phyloP scores from a whole-genome alignment of 2,329 filamentous ascomycete species.

The Pseudogymnoascus sp. region DNA sequence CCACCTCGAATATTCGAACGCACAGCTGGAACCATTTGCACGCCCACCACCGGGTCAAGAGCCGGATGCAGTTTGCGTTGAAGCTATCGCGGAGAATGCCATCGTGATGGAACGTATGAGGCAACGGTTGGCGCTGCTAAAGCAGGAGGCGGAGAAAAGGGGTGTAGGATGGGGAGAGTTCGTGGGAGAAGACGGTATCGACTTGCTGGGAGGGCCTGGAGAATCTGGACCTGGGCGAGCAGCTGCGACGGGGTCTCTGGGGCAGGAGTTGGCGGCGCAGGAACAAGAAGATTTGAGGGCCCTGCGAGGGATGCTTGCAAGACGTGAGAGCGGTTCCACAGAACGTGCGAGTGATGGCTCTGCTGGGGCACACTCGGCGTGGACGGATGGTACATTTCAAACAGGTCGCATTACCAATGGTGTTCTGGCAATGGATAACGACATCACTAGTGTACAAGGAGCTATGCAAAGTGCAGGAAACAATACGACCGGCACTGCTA shows the following conservation, averaged over 20 bases:
- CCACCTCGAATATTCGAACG: constrained; percentile 67
- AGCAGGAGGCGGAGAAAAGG: constrained; percentile 50
- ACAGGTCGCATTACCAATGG: constrained; percentile 48
- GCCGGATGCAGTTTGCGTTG: constrained; percentile 62
- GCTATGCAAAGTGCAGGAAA: background rate
- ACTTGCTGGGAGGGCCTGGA: constrained; percentile 7
- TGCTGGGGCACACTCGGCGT: constrained; percentile 30
- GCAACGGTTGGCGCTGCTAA: constrained; percentile 51
- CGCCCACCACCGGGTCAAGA: constrained; percentile 32
- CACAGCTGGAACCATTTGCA: constrained; percentile 62
- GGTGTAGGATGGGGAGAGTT: constrained; percentile 52
- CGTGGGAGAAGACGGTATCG: constrained; percentile 37
- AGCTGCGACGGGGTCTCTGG: constrained; percentile 9
- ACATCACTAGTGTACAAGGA: constrained; percentile 11
- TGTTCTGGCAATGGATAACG: constrained; percentile 37
- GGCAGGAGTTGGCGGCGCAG: constrained; percentile 18
- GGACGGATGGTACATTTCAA: constrained; percentile 57
- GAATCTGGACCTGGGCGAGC: constrained; percentile 19
- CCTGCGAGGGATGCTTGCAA: background rate
- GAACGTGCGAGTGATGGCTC: background rate
- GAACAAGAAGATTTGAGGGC: constrained; percentile 13
- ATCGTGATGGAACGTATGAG: constrained; percentile 59
- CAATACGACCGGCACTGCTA: constrained; percentile 10
- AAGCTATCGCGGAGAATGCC: constrained; percentile 67
- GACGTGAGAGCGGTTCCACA: constrained; percentile 10